phyloP scores from a whole-genome alignment of 31 red algal genomes.

The Porphyra umbilicalis region DNA sequence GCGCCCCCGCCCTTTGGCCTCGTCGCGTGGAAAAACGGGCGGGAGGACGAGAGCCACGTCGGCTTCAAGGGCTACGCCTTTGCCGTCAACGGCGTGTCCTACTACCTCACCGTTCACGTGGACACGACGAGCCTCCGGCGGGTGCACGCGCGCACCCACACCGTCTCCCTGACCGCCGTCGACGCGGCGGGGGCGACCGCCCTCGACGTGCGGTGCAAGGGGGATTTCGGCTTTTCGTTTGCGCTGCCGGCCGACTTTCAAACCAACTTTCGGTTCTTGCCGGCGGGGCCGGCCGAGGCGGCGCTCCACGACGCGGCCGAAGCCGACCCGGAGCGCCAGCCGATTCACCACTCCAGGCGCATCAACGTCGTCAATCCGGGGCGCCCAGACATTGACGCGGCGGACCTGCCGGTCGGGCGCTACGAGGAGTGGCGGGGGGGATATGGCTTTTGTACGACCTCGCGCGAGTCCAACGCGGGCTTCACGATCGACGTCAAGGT shows the following conservation, averaged over 20 bases:
- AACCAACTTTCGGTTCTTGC: not conserved
- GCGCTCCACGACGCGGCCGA: not conserved
- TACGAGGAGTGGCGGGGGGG: not conserved
- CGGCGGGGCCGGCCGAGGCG: not conserved
- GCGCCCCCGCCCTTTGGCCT: constrained; percentile 5
- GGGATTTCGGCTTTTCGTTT: not conserved
- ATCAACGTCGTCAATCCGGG: not conserved
- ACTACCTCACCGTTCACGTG: constrained; percentile 24
- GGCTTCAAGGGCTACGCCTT: constrained; percentile 35
- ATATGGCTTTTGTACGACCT: not conserved
- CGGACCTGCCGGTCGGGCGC: not conserved
- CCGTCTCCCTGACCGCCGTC: constrained; percentile 16
- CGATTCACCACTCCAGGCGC: not conserved
- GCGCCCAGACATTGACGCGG: not conserved
- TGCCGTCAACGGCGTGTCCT: not conserved
- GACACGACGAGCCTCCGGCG: constrained; percentile 40
- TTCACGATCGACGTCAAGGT: not conserved
- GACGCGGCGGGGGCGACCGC: not conserved
- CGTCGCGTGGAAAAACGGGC: constrained; percentile 16
- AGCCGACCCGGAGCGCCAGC: not conserved
- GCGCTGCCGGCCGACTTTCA: not conserved
- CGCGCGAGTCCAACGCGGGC: not conserved
- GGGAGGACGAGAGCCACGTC: constrained; percentile 16
- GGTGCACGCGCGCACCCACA: constrained; percentile 12
- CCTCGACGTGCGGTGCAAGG: not conserved